Base-by-base conservation (phyloP, 768 basidiomycete genomes). In the Pluteus cervinus region DNA sequence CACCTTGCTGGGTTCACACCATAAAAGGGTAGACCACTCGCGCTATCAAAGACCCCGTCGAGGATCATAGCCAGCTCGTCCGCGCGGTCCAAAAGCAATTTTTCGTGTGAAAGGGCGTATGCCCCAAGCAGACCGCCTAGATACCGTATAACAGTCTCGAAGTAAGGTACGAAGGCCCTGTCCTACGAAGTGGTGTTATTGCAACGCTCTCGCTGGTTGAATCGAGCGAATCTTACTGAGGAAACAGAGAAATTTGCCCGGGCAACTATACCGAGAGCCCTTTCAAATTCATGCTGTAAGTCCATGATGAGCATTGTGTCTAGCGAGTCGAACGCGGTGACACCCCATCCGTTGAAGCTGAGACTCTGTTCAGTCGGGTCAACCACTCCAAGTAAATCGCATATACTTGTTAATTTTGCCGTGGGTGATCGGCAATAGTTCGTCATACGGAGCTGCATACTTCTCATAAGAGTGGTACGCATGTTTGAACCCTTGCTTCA, bases 101-200 rank as follows among this genome's bases (percentile, higher is more conserved):
- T 50, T 38, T 91, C 73, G 11, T 66, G 63, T 1, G 85, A 79
- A 2, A 96, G 63, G 4, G 90, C 80, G 50, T 91, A 83, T 0
- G 86, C 88, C 2, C 85, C 85, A 4, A 93, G 70, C 1, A 93
- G 65, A 5, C 92, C 93, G 3, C 91, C 92, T 2, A 97, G 75
- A 49, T 93, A 86, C 22, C 92, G 78, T 43, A 96, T 96, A 28
- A 85, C 76, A 0, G 89, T 93, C 63, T 93, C 86, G 43, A 87
- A 88, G 54, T 80, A 85, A 1, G 80, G 79, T 0, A 54, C 63
- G 45, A 55, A 58, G 47, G 57, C 47, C 40, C 33, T 36, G 64
- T 58, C 28, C 11, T 25, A 30, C 12, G 22, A 23, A 28, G 47
- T 28, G 33, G 45, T 23, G 16, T 25, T 6, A 16, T 24, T 22